phyloP scores from a whole-genome alignment of 306 rosid species.

The Vigna unguiculata region DNA sequence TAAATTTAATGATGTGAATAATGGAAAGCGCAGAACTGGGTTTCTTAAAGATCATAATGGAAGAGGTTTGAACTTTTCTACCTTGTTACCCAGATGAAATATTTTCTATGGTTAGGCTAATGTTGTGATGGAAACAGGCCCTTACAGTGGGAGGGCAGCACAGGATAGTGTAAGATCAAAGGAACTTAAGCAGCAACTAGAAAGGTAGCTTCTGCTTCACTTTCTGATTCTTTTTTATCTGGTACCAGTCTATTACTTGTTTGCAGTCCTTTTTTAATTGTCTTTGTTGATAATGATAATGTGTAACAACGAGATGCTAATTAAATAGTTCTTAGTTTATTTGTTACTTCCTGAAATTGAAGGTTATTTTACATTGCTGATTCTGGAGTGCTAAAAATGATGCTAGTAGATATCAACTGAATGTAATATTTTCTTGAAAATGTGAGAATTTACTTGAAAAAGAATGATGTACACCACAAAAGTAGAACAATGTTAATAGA shows the following conservation, averaged over 20 bases:
- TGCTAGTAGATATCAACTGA: conserved; percentile 3
- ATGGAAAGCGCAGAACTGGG: conserved; percentile 56
- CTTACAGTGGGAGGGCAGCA: conserved; percentile 51
- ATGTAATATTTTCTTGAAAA: conserved; percentile 13
- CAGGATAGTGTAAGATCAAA: conserved; percentile 47
- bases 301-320: not conserved
- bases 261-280: conserved; percentile 13
- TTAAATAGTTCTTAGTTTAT: not conserved
- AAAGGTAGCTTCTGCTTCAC: conserved; percentile 63
- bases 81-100: conserved; percentile 28
- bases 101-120: conserved; percentile 41
- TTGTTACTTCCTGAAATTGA: not conserved
- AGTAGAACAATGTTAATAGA: not conserved
- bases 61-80: conserved; percentile 65
- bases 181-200: conserved; percentile 55
- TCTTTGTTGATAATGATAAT: not conserved
- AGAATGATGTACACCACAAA: conserved; percentile 17
- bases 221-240: conserved; percentile 3
- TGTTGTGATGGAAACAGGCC: conserved; percentile 58
- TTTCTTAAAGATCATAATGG: conserved; percentile 52
- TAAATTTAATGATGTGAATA: conserved; percentile 59
- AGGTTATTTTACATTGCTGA: conserved; percentile 13
- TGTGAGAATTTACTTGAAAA: conserved; percentile 16
- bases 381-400: conserved; percentile 3
- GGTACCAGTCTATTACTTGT: conserved; percentile 26